These are phyloP conservation scores for Dalbergia oliveri DNA, from an alignment of 306 rosid genomes.

Conservation along the genomic window DNA sequence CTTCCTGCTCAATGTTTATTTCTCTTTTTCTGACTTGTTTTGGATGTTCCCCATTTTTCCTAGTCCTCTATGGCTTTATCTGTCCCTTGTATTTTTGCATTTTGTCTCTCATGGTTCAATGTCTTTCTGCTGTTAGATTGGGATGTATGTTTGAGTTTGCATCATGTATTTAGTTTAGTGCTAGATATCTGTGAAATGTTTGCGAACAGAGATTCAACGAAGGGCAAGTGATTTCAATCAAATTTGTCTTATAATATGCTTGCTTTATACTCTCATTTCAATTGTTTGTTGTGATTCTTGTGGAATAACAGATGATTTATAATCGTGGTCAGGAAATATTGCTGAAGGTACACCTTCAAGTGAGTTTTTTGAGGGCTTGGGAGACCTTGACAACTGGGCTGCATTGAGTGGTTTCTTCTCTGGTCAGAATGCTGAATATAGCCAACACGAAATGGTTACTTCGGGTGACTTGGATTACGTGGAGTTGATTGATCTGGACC, in stretches of 20 bases:
- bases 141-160: constrained; percentile 4
- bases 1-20: not conserved
- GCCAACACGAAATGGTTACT: constrained; percentile 27
- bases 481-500: constrained; percentile 60
- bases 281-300: not conserved
- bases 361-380: constrained; percentile 47
- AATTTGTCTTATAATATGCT: constrained; percentile 10
- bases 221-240: not conserved
- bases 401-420: not conserved
- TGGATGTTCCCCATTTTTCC: not conserved
- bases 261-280: not conserved
- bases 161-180: constrained; percentile 1
- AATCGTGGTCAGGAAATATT: constrained; percentile 18
- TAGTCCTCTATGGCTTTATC: not conserved
- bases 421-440: constrained; percentile 12
- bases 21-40: not conserved
- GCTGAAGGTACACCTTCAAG: constrained; percentile 17
- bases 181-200: not conserved
- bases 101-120: not conserved
- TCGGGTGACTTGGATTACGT: constrained; percentile 17
- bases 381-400: constrained; percentile 33
- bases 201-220: not conserved
- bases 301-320: constrained; percentile 32
- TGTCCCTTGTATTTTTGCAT: not conserved
- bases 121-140: not conserved